phyloP scores from a whole-genome alignment of 305 asterid genomes.

The Plantago rigida region DNA sequence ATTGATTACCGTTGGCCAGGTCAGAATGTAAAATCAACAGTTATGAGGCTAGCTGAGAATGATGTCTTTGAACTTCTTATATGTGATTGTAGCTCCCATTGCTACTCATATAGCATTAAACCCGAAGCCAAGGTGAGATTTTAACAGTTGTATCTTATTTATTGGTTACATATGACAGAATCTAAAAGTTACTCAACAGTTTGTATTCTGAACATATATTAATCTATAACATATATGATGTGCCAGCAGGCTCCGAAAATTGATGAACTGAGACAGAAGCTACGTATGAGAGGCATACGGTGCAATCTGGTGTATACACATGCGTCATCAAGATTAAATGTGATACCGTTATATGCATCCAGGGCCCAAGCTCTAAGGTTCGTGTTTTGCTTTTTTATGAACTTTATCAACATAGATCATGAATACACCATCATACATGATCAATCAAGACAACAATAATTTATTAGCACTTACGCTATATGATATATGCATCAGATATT shows the following conservation, averaged over 20 bases:
- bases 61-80: constrained; percentile 35
- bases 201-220: not conserved
- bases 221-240: not conserved
- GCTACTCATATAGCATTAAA: constrained; percentile 49
- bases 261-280: constrained; percentile 75
- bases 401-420: not conserved
- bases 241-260: constrained; percentile 58
- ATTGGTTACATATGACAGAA: not conserved
- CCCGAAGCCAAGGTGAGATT: constrained; percentile 45
- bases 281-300: constrained; percentile 81
- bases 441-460: not conserved
- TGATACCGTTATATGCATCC: constrained; percentile 75
- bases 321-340: constrained; percentile 77
- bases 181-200: not conserved
- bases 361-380: constrained; percentile 88
- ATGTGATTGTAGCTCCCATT: constrained; percentile 44
- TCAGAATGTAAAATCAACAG: constrained; percentile 64
- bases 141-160: not conserved
- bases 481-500: constrained; percentile 42
- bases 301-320: constrained; percentile 62
- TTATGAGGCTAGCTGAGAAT: constrained; percentile 55
- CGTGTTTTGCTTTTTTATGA: constrained; percentile 4
- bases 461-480: not conserved
- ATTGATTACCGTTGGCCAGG: constrained; percentile 81
- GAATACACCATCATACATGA: not conserved